Evolutionary conservation across 192 early-diverging fungal genomes (phyloP), one percentile per base, ranked within the genome.

Genomic region (Coemansia umbellata): DNA sequence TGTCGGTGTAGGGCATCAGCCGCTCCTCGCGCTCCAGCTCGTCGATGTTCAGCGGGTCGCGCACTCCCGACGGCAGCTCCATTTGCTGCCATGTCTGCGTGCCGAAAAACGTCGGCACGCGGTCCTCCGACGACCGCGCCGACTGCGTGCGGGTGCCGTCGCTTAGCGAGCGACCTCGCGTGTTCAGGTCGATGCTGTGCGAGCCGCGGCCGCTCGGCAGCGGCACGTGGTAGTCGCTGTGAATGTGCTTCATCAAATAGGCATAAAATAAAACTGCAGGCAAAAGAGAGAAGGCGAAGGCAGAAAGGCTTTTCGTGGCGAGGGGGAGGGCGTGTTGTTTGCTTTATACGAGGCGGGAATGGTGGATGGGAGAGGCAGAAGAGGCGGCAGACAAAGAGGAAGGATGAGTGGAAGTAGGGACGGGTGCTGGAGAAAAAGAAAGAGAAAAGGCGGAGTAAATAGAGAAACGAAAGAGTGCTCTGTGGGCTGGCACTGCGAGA

Each of bases 1-100:
- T 32, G 31, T 74, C 47, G 2, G 71, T 74, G 17, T 40, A 74
- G 15, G 71, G 64, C 72, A 75, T 75, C 42, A 68, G 65, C 31
- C 65, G 55, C 53, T 76, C 73, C 17, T 76, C 73, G 44, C 73
- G 65, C 58, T 76, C 73, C 32, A 76, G 65, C 61, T 76, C 73
- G 30, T 76, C 66, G 21, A 76, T 76, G 55, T 76, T 76, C 10
- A 76, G 58, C 18, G 73, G 73, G 50, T 76, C 73, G 21, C 58
- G 73, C 35, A 76, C 73, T 4, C 61, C 73, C 31, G 61, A 50
- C 17, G 72, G 72, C 17, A 75, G 54, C 1, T 49, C 60, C 60
- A 68, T 55, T 27, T 61, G 72, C 49, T 69, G 72, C 72, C 72
- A 75, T 11, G 60, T 53, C 33, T 55, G 61, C 3, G 42, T 47